phyloP scores from a whole-genome alignment of 345 rosid species.

The Psidium guajava region DNA sequence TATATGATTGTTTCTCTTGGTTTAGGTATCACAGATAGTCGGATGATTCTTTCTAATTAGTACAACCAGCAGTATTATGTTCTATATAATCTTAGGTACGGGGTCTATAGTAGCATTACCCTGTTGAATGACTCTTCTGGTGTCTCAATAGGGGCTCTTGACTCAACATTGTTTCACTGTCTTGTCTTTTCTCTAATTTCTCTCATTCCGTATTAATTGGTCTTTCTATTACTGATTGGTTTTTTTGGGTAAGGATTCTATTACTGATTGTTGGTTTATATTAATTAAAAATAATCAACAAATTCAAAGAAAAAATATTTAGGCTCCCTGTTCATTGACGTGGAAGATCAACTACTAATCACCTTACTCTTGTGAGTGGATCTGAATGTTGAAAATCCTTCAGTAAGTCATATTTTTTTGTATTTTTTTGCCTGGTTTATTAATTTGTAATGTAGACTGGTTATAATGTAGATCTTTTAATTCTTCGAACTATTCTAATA shows the following conservation, averaged over 20 bases:
- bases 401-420: neutral
- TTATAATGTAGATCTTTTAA: neutral
- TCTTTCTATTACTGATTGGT: neutral
- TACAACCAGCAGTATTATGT: neutral
- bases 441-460: neutral
- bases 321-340: neutral
- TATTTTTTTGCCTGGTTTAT: neutral
- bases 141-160: neutral
- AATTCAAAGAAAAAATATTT: neutral
- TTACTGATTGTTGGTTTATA: neutral
- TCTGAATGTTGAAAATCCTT: neutral
- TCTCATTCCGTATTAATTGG: neutral
- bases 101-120: neutral
- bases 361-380: neutral
- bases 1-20: neutral
- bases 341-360: neutral
- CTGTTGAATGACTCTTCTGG: neutral
- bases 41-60: neutral
- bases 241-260: too few relatives aligned
- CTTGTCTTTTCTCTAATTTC: neutral
- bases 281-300: neutral
- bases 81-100: neutral
- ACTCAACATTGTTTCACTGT: neutral
- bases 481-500: neutral
- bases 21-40: neutral